These are phyloP conservation scores for Urostyla sp. DNA, from an alignment of 73 alveolate genomes.

Conservation along the genomic window DNA sequence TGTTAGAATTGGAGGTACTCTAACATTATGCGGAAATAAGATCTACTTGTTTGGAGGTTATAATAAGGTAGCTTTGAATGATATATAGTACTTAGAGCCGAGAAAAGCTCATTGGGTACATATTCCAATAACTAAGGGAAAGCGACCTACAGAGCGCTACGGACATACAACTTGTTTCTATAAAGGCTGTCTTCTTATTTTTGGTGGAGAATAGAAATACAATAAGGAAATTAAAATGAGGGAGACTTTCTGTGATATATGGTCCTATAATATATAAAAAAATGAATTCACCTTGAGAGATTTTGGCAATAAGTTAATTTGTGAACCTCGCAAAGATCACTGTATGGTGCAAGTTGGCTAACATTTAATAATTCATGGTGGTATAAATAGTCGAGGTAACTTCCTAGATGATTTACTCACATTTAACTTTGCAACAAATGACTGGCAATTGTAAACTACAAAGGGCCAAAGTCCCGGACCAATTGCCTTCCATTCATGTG, in stretches of 20 bases:
- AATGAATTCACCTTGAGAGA: conserved; percentile 11
- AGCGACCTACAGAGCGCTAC: conserved; percentile 44
- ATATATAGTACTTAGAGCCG: conserved; percentile 5
- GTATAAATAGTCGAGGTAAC: conserved; percentile 12
- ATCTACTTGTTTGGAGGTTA: conserved; percentile 52
- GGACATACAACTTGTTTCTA: conserved; percentile 34
- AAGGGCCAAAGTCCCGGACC: conserved; percentile 51
- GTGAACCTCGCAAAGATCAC: conserved; percentile 50
- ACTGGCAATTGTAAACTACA: background rate
- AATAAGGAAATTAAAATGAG: conserved; percentile 44
- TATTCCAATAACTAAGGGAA: conserved; percentile 27
- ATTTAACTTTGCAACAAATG: conserved; percentile 32
- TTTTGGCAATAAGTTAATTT: background rate
- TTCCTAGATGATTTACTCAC: conserved; percentile 21
- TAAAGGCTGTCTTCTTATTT: conserved; percentile 11
- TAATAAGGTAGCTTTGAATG: conserved; percentile 27
- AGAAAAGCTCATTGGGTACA: background rate
- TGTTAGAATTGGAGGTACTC: conserved; percentile 34
- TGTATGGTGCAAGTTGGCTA: background rate
- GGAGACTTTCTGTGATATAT: conserved; percentile 46
- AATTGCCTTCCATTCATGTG: conserved; percentile 20
- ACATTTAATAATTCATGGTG: conserved; percentile 39
- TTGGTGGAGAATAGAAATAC: conserved; percentile 64
- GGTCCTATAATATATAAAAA: conserved; percentile 16
- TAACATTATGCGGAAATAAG: background rate